A percentile compares a stretch with the other conserved stretches of the same genome.
Evolutionary conservation across 352 stramenopile genomes (phyloP).

Genomic region (Pythium utonaiense): DNA sequence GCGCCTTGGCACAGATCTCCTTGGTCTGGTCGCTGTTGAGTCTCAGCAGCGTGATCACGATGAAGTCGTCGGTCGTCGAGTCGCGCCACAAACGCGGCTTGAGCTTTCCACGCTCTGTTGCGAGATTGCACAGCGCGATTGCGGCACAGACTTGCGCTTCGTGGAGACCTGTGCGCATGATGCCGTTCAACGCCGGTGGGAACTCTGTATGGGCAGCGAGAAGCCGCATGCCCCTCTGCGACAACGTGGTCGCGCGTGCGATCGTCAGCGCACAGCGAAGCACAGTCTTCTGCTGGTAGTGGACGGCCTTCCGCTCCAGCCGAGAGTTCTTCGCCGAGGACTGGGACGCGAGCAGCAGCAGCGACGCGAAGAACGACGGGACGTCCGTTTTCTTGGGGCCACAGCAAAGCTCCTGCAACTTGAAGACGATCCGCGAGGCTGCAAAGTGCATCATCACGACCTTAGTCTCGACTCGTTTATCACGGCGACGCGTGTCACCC

Average conservation of each 20-base stretch:
- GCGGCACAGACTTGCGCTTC: slow-evolving; percentile 82
- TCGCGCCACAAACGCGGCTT: slow-evolving; percentile 52
- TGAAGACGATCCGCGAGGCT: slow-evolving; percentile 51
- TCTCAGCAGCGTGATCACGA: slow-evolving; percentile 82
- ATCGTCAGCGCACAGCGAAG: slow-evolving; percentile 64
- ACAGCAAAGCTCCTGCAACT: slow-evolving; percentile 55
- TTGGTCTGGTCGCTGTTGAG: slow-evolving; percentile 84
- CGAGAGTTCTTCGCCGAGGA: slow-evolving; percentile 54
- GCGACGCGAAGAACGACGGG: slow-evolving; percentile 50
- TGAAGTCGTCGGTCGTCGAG: slow-evolving; percentile 78
- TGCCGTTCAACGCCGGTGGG: slow-evolving; percentile 62
- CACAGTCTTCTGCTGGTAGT: slow-evolving; percentile 51
- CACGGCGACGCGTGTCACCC: slow-evolving; percentile 34
- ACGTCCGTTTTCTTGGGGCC: slow-evolving; percentile 28
- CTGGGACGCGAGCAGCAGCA: slow-evolving; percentile 59
- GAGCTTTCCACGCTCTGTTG: slow-evolving; percentile 41
- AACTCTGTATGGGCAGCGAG: slow-evolving; percentile 50
- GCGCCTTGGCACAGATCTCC: slow-evolving; percentile 71
- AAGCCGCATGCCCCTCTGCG: slow-evolving; percentile 38
- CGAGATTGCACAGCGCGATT: slow-evolving; percentile 84
- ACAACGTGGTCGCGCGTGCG: slow-evolving; percentile 51
- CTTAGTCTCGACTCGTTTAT: slow-evolving; percentile 37
- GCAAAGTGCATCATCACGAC: slow-evolving; percentile 54
- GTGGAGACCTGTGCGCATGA: slow-evolving; percentile 84
- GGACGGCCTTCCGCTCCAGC: slow-evolving; percentile 36